Evolutionary conservation across 1,284 basidiomycete genomes (phyloP).

Genomic region (Papiliotrema fonsecae): DNA sequence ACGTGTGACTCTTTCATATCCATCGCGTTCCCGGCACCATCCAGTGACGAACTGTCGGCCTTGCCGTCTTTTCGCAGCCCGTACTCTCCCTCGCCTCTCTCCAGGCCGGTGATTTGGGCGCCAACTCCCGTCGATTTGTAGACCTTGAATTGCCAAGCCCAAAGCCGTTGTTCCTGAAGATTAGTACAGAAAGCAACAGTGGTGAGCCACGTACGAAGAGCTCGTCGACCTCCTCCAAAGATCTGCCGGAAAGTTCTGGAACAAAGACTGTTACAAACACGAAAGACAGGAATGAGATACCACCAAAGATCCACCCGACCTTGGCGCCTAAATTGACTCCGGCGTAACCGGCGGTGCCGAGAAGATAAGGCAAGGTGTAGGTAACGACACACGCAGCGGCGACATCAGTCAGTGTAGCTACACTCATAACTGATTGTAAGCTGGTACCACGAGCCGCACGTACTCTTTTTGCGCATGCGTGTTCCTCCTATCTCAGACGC

Average conservation of each 20-base stretch:
- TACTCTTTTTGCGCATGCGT: constrained; percentile 3
- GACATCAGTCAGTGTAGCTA: constrained; percentile 10
- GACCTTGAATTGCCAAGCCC: constrained; percentile 6
- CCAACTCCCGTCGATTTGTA: constrained; percentile 2
- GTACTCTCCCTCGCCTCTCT: not conserved
- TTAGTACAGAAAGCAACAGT: not conserved
- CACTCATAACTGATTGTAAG: constrained; percentile 4
- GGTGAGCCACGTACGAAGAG: constrained; percentile 5
- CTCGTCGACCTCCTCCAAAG: constrained; percentile 15
- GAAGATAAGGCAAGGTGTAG: constrained; percentile 10
- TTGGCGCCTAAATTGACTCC: not conserved
- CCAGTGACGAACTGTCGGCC: too few species aligned
- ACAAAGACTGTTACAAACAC: constrained; percentile 9
- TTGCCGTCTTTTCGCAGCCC: too few species aligned
- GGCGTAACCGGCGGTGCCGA: not conserved
- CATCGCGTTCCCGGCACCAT: too few species aligned
- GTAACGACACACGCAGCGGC: constrained; percentile 11
- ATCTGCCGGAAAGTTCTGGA: constrained; percentile 9
- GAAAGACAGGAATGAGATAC: constrained; percentile 4
- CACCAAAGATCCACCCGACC: constrained; percentile 8
- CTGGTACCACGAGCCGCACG: constrained; percentile 1
- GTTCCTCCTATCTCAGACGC: constrained; percentile 6
- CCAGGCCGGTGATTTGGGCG: not conserved
- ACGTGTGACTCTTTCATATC: too few species aligned
- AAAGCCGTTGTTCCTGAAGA: not conserved